Base-by-base conservation (phyloP, 2,329 filamentous ascomycete species). In the Aureobasidium sp. region DNA sequence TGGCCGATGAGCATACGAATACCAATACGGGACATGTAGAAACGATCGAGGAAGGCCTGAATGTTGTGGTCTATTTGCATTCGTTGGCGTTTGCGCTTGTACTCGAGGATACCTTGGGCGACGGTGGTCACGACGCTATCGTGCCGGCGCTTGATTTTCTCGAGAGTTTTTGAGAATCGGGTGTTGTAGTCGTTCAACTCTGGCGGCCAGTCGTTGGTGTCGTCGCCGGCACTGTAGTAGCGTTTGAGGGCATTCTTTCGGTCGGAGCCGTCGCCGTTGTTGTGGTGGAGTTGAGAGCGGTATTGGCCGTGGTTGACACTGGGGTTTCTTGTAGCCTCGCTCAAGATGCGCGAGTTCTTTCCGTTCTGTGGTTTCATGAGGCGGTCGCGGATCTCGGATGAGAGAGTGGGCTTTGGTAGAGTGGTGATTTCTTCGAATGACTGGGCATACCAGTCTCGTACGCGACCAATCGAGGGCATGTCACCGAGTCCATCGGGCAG, bases 1-100 rank as follows among this genome's bases (percentile, higher is more conserved):
- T 98, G 93, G 50, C 93, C 93, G 63, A 98, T 96, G 47, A 98
- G 83, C 93, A 98, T 98, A 63, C 93, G 88, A 62, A 98, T 98
- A 60, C 93, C 93, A 65, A 98, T 98, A 58, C 93, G 88, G 39
- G 90, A 96, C 93, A 98, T 98, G 78, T 98, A 98, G 73, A 98
- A 98, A 56, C 93, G 88, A 73, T 98, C 93, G 60, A 98, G 82
- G 76, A 98, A 98, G 53, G 89, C 85, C 70, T 98, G 93, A 56
- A 98, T 96, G 62, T 90, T 94, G 68, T 90, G 85, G 72, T 97
- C 93, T 65, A 98, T 98, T 68, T 97, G 93, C 85, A 97, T 93
- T 51, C 93, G 84, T 77, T 98, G 93, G 57, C 90, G 83, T 68
- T 86, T 91, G 53, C 91, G 88, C 75, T 98, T 98, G 78, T 95